Percentiles rank a stretch among this genome's conserved stretches.
phyloP scores from a whole-genome alignment of 768 basidiomycete species.

The Russula vinacea region DNA sequence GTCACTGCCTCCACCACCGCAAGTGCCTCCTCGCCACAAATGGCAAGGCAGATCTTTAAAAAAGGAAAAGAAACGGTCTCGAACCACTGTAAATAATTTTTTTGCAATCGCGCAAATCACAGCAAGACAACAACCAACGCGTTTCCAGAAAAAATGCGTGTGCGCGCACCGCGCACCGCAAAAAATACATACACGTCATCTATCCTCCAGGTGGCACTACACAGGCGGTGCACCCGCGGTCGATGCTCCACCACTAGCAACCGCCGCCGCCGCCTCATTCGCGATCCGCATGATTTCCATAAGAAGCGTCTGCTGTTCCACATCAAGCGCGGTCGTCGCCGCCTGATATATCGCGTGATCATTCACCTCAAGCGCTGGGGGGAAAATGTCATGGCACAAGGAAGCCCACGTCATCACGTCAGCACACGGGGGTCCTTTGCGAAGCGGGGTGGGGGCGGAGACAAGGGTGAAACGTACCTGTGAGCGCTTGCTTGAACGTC shows the following conservation, averaged over 20 bases:
- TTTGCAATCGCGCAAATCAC: conserved; percentile 10
- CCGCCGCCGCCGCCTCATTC: conserved; percentile 10
- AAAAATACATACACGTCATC: background rate
- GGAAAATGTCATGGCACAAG: conserved; percentile 5
- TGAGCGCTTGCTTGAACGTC: conserved; percentile 74
- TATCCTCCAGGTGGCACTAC: background rate
- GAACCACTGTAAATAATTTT: background rate
- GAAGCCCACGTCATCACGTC: background rate
- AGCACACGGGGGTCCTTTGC: background rate
- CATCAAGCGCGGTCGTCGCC: conserved; percentile 64
- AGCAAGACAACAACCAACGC: conserved; percentile 1
- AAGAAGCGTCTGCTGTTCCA: conserved; percentile 74
- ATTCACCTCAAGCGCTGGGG: conserved; percentile 69
- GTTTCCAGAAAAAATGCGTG: background rate
- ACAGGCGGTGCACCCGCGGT: background rate
- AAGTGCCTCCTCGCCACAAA: background rate
- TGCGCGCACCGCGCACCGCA: background rate
- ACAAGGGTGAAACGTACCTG: conserved; percentile 48
- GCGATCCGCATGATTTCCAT: conserved; percentile 74
- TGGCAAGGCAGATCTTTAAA: background rate
- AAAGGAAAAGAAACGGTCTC: background rate
- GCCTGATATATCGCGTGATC: conserved; percentile 66
- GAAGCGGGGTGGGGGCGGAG: background rate
- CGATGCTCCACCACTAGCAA: background rate
- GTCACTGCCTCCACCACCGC: background rate